phyloP scores from a whole-genome alignment of 1,139 yeast genomes.

The Arxiozyma heterogenica region DNA sequence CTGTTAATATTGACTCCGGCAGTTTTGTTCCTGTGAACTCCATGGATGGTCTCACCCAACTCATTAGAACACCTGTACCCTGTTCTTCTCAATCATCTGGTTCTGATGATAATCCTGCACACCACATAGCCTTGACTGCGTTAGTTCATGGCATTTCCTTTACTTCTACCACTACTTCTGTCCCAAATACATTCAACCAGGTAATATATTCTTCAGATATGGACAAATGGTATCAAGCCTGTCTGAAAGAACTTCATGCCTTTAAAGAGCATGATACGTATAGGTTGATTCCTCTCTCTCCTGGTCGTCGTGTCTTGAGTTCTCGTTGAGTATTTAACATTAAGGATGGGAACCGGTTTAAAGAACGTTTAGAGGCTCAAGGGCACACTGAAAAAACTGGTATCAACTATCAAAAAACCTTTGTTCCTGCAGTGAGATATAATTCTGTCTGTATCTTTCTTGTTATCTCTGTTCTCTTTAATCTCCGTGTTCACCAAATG shows the following conservation, averaged over 20 bases:
- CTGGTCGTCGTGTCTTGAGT: not conserved
- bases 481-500: constrained; percentile 3
- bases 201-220: constrained; percentile 4
- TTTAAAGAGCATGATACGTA: not conserved
- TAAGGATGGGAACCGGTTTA: not conserved
- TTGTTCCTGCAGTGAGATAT: constrained; percentile 20
- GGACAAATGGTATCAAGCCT: not conserved
- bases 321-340: not conserved
- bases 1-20: too few relatives aligned
- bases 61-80: too few relatives aligned
- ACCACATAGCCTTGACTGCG: too few relatives aligned
- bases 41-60: too few relatives aligned
- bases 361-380: not conserved
- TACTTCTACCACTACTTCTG: too few relatives aligned
- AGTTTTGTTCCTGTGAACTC: too few relatives aligned
- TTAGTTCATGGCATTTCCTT: too few relatives aligned
- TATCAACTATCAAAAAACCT: constrained; percentile 21
- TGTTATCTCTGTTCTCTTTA: constrained; percentile 6
- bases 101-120: too few relatives aligned
- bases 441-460: constrained; percentile 5
- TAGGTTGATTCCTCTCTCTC: not conserved
- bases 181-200: too few relatives aligned
- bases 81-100: too few relatives aligned
- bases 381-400: constrained; percentile 15
- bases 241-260: not conserved